Evolutionary conservation across 306 rosid genomes (phyloP).

Genomic region (Potentilla sterilis): DNA sequence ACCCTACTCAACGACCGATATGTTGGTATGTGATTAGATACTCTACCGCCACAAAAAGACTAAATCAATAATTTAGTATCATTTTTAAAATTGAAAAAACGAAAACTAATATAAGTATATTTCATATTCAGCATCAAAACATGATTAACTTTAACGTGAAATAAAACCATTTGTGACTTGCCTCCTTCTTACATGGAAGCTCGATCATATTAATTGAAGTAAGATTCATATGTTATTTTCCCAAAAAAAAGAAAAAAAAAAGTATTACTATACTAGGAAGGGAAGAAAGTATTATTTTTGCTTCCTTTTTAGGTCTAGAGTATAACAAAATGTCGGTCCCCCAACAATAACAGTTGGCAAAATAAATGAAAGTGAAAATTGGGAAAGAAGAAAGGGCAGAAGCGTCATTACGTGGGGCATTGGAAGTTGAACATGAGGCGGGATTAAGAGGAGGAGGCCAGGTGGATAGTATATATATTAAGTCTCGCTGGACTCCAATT

Average conservation of each 20-base stretch:
- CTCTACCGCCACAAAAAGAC: too few species aligned
- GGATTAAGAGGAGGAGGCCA: slow-evolving; percentile 31
- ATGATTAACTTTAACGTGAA: too few species aligned
- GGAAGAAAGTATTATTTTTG: neutral
- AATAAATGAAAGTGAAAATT: neutral
- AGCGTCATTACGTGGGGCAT: slow-evolving; percentile 14
- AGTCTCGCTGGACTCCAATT: slow-evolving; percentile 35
- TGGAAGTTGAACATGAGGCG: slow-evolving; percentile 41
- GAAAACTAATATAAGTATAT: too few species aligned
- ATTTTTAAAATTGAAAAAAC: too few species aligned
- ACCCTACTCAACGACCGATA: neutral
- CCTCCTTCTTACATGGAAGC: neutral
- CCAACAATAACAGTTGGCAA: slow-evolving; percentile 8
- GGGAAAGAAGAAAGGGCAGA: slow-evolving; percentile 18
- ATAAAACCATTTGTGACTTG: neutral
- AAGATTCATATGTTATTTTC: neutral
- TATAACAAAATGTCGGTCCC: neutral
- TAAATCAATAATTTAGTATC: too few species aligned
- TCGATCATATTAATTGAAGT: neutral
- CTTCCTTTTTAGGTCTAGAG: neutral
- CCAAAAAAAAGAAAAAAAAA: neutral
- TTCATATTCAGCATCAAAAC: too few species aligned
- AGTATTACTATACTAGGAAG: neutral
- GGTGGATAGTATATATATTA: slow-evolving; percentile 43
- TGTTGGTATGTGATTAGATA: neutral